These are phyloP conservation scores for Ilex asprella DNA, from an alignment of 257 asterid genomes.

Conservation along the genomic window DNA sequence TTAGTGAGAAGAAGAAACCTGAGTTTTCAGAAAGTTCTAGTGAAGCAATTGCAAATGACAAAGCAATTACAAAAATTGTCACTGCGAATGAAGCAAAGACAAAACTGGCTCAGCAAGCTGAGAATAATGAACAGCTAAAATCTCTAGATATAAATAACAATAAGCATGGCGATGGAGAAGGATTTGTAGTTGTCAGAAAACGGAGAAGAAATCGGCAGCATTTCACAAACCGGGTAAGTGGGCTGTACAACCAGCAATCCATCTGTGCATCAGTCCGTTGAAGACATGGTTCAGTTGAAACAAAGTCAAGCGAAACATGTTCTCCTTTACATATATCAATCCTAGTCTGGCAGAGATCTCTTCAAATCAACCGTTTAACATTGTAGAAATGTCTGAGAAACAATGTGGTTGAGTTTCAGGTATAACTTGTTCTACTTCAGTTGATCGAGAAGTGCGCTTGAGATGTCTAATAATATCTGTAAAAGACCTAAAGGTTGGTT, in stretches of 20 bases:
- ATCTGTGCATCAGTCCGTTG: constrained; percentile 81
- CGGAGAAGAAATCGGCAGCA: constrained; percentile 86
- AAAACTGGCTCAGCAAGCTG: constrained; percentile 22
- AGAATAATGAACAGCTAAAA: constrained; percentile 21
- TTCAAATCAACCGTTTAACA: no score
- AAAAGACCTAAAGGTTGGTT: no score
- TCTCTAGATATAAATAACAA: constrained; percentile 28
- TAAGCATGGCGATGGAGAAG: constrained; percentile 67
- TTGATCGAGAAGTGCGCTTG: no score
- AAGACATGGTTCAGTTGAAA: constrained; percentile 10
- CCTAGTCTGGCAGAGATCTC: no score
- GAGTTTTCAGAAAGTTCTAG: constrained; percentile 47
- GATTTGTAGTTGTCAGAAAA: constrained; percentile 80
- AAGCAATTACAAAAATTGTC: constrained; percentile 65
- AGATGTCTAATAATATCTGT: no score
- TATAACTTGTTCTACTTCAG: no score
- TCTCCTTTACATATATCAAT: no score
- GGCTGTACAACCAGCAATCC: constrained; percentile 69
- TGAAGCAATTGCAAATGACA: constrained; percentile 75
- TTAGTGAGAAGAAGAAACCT: constrained; percentile 26
- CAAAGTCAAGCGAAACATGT: no score
- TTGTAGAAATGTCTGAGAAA: no score
- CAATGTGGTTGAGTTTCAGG: no score
- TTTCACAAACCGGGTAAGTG: constrained; percentile 53
- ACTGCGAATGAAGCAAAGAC: constrained; percentile 50